Evolutionary conservation across 106 monocot genomes (phyloP), one percentile per base, ranked within the genome.

Genomic region (Dioscorea zingiberensis): DNA sequence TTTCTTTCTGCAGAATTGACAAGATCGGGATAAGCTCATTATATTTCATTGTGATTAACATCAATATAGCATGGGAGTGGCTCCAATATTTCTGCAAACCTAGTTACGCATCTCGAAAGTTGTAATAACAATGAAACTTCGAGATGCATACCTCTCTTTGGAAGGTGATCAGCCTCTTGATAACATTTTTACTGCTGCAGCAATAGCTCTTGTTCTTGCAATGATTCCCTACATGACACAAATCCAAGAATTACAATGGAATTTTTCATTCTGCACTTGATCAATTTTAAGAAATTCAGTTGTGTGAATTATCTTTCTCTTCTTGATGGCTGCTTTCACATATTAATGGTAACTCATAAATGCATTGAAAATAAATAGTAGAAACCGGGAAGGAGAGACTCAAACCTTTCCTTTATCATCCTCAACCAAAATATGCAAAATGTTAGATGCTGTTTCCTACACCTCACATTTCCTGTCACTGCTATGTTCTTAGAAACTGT

Each of bases 321-420:
- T n/a, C n/a, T n/a, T n/a, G n/a, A n/a, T n/a, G n/a, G 21, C 24
- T 4, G 22, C n/a, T n/a, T 25, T 21, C 15, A 47, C 24, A 64
- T 64, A 47, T 64, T 46, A 6, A 38, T 38, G 38, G 38, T 0
- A n/a, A 38, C 4, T 0, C 9, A n/a, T n/a, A 38, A 38, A 38
- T 38, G 38, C 1, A 38, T 8, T 2, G 10, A 38, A 8, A 38
- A 0, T 38, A 17, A 60, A 60, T 3, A 60, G 29, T 9, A 29
- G 29, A 15, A 60, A 28, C 9, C 14, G 30, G 5, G 13, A 8
- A 24, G 14, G 18, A 4, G 59, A 29, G 13, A 54, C 9, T 29
- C 15, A 54, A 26, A 89, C 89, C 89, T 89, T 85, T 69, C 85
- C 89, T 53, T 77, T 66, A 55, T 85, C 77, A 64, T 85, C 79